These are phyloP conservation scores for Pleurotus sapidus DNA, from an alignment of 768 basidiomycete species.

Conservation along the genomic window DNA sequence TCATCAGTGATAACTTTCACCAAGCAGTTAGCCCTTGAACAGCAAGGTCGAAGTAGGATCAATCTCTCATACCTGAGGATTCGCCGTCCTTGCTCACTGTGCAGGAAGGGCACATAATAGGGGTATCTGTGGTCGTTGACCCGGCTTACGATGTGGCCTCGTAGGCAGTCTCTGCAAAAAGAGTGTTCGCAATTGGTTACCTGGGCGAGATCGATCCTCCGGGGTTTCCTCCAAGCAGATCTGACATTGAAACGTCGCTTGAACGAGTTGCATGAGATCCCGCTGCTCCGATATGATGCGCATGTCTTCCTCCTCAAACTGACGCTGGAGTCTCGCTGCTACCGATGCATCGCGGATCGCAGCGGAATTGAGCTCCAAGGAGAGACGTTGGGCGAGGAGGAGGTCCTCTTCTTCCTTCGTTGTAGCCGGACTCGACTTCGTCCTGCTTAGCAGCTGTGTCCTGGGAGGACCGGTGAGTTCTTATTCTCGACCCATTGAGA, in stretches of 20 bases:
- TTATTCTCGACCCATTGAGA: no score
- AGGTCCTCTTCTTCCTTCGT: background rate
- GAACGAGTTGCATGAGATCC: slow-evolving; percentile 13
- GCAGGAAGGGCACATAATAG: slow-evolving; percentile 50
- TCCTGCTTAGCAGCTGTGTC: background rate
- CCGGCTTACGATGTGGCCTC: slow-evolving; percentile 29
- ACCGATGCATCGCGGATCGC: slow-evolving; percentile 14
- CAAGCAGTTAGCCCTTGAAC: background rate
- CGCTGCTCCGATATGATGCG: background rate
- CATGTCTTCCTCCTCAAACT: slow-evolving; percentile 27
- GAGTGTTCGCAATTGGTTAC: slow-evolving; percentile 39
- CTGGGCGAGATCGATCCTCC: slow-evolving; percentile 35
- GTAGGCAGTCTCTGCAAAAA: slow-evolving; percentile 46
- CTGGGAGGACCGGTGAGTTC: background rate
- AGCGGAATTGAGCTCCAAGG: background rate
- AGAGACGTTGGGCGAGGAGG: background rate
- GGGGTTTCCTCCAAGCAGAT: slow-evolving; percentile 46
- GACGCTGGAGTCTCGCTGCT: slow-evolving; percentile 31
- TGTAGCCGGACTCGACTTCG: background rate
- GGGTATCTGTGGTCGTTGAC: slow-evolving; percentile 46
- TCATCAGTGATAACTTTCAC: slow-evolving; percentile 33
- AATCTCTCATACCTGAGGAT: slow-evolving; percentile 17
- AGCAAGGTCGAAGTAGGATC: background rate
- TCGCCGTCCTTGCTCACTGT: slow-evolving; percentile 21
- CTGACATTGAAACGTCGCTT: slow-evolving; percentile 38